Base-by-base conservation (phyloP, 495 filamentous ascomycete species). In the Neurospora intermedia region DNA sequence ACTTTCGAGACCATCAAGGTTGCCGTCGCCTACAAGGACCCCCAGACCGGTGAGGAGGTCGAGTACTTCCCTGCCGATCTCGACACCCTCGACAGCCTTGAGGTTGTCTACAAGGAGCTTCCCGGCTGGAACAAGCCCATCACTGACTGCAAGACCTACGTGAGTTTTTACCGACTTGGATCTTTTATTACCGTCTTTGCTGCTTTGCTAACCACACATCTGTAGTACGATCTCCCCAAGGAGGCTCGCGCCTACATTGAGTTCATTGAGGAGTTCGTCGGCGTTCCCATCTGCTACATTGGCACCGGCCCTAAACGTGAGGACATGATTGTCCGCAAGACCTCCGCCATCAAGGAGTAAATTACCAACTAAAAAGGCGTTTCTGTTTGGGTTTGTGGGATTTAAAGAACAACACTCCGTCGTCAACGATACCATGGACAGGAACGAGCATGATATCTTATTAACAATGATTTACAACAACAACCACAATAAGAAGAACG, bases 1-100 rank as follows among this genome's bases (percentile, higher is more conserved):
- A 89, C 88, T 59, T 93, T 97, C 80, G 84, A 89, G 40, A 89
- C 91, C 78, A 89, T 98, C 83, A 89, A 93, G 84, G 88, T 97
- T 54, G 93, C 89, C 7, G 86, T 90, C 20, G 89, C 86, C 3
- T 98, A 97, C 85, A 84, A 81, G 79, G 87, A 78, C 83, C 86
- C 72, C 77, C 85, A 75, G 43, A 81, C 79, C 0, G 80, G 79
- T 62, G 73, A 80, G 62, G 76, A 78, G 39, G 72, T 83, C 35
- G 77, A 79, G 27, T 79, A 76, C 73, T 84, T 82, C 78, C 83
- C 82, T 27, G 81, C 82, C 6, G 80, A 81, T 71, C 77, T 82
- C 20, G 72, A 71, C 45, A 70, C 78, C 48, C 77, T 84, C 11
- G 78, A 81, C 40, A 66, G 70, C 1, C 78, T 90, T 78, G 80